Percentiles rank a stretch among this genome's conserved stretches.
Evolutionary conservation across 768 basidiomycete species (phyloP).

Genomic region (Paxillus rubicundulus): DNA sequence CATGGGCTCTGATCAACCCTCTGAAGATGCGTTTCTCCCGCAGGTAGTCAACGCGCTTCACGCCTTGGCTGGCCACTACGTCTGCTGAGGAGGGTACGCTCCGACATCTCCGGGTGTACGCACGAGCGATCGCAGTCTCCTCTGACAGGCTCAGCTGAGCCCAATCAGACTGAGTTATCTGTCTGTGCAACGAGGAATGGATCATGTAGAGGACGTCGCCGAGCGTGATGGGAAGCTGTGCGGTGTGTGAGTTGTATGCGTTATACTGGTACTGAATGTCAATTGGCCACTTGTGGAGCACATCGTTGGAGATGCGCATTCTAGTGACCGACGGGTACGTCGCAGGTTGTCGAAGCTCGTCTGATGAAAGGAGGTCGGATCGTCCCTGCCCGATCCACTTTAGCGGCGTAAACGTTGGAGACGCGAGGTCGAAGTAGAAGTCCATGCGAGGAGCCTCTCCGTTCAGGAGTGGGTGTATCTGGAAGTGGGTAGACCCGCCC

Average conservation of each 20-base stretch:
- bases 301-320: constrained; percentile 57
- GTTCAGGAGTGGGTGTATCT: constrained; percentile 40
- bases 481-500: constrained; percentile 23
- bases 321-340: constrained; percentile 53
- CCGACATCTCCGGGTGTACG: constrained; percentile 36
- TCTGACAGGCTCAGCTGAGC: constrained; percentile 23
- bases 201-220: constrained; percentile 57
- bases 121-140: constrained; percentile 33
- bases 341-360: constrained; percentile 51
- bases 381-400: constrained; percentile 40
- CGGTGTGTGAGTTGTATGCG: constrained; percentile 21
- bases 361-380: constrained; percentile 35
- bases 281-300: constrained; percentile 60
- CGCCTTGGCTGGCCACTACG: constrained; percentile 36
- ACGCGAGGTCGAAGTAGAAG: constrained; percentile 56
- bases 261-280: constrained; percentile 42
- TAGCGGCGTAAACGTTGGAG: constrained; percentile 45
- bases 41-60: constrained; percentile 41
- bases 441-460: constrained; percentile 45
- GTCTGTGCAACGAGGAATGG: constrained; percentile 45
- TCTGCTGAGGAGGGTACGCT: constrained; percentile 30
- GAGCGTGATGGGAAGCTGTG: constrained; percentile 47
- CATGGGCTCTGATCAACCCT: constrained; percentile 33
- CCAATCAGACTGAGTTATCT: constrained; percentile 38
- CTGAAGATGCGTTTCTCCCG: constrained; percentile 34